These are phyloP conservation scores for Sporothrix curviconia DNA, from an alignment of 2,329 filamentous ascomycete genomes.

Conservation along the genomic window DNA sequence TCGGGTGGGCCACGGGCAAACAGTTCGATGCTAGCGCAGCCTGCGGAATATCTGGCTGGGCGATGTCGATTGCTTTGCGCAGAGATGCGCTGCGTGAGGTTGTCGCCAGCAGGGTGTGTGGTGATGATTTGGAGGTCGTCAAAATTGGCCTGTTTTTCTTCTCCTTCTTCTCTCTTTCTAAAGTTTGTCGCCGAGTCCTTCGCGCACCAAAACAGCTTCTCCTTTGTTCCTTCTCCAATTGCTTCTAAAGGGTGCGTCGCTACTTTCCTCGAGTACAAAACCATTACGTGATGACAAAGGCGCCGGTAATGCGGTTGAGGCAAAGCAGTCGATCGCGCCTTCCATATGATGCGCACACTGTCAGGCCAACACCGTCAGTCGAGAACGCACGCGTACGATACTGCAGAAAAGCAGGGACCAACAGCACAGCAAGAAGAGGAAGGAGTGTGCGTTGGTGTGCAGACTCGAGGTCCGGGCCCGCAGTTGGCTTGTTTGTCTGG, in stretches of 20 bases:
- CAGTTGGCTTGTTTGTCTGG: not conserved
- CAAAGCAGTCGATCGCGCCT: too few species aligned
- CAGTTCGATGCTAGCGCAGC: conserved; percentile 6
- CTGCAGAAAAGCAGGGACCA: conserved; percentile 2
- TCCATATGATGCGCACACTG: too few species aligned
- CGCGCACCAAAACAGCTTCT: too few species aligned
- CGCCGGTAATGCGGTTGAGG: too few species aligned
- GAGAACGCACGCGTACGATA: too few species aligned
- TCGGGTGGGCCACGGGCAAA: not conserved
- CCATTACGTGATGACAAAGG: conserved; percentile 1
- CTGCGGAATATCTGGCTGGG: not conserved
- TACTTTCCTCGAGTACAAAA: not conserved
- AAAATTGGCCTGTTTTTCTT: too few species aligned
- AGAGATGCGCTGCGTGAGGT: not conserved
- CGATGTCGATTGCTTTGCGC: not conserved
- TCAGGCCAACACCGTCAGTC: too few species aligned
- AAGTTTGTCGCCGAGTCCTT: too few species aligned
- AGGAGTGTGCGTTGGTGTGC: not conserved
- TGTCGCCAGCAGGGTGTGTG: not conserved
- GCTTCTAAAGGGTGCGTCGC: not conserved
- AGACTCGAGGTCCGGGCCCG: not conserved
- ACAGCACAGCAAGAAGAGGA: not conserved
- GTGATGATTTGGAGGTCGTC: conserved; percentile 5
- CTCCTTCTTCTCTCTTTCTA: too few species aligned
- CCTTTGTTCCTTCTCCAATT: not conserved